Base-by-base conservation (phyloP, 495 filamentous ascomycete genomes). In the Penicillium bialowiezense region DNA sequence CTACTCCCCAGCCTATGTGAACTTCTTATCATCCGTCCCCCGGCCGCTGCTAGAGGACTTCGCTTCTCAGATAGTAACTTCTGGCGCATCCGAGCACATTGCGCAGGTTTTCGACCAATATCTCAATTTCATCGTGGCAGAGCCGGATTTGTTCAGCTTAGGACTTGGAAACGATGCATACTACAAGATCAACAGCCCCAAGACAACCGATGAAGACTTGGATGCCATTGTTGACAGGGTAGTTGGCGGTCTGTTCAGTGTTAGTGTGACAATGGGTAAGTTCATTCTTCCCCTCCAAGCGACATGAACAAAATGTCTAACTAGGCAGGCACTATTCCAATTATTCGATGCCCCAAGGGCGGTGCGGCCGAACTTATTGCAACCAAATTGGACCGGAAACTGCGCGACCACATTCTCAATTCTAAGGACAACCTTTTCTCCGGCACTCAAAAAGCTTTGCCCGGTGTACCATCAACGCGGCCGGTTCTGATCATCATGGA, bases 71-170 rank as follows among this genome's bases (percentile, higher is more conserved):
- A 92, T 93, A 29, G 95, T 89, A 1, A 69, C 86, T 17, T 84
- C 88, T 15, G 87, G 84, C 10, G 93, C 90, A 3, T 82, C 90
- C 2, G 92, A 97, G 55, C 83, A 86, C 52, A 88, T 99, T 43
- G 82, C 90, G 13, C 91, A 96, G 58, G 84, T 99, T 28, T 99
- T 86, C 58, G 95, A 99, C 63, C 95, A 99, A 62, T 97, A 97
- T 51, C 79, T 99, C 32, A 99, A 99, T 63, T 99, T 97, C 64
- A 88, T 97, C 47, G 92, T 97, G 38, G 87, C 85, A 13, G 95
- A 99, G 68, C 92, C 93, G 2, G 93, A 97, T 66, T 75, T 97
- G 1, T 99, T 99, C 67, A 96, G 89, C 59, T 72, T 99, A 37
- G 90, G 90, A 2, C 83, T 97, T 71, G 81, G 81, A 7, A 87